These are phyloP conservation scores for Sporopachydermia quercuum DNA, from an alignment of 805 yeast species.

Conservation along the genomic window DNA sequence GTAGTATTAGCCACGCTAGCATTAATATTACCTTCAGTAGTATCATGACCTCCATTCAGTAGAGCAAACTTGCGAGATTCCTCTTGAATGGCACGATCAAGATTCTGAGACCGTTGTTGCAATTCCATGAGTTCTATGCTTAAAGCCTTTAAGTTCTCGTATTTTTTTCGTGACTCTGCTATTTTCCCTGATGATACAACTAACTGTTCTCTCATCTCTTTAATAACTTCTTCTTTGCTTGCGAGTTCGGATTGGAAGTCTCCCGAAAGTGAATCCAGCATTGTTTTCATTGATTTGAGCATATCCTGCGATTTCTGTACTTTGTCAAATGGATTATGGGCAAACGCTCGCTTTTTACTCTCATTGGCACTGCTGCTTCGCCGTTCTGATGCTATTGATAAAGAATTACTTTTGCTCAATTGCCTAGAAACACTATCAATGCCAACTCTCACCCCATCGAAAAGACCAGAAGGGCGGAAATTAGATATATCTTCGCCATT, in stretches of 20 bases:
- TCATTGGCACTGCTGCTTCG: slow-evolving; percentile 2
- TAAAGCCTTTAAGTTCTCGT: slow-evolving; percentile 36
- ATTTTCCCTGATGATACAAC: slow-evolving; percentile 41
- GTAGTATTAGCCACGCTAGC: slow-evolving; percentile 2
- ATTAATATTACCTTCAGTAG: slow-evolving; percentile 43
- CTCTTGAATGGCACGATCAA: slow-evolving; percentile 47
- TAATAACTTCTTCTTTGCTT: slow-evolving; percentile 35
- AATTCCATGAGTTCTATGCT: slow-evolving; percentile 30
- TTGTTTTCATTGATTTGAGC: slow-evolving; percentile 34
- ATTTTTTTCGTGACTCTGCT: slow-evolving; percentile 29
- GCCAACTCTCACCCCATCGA: not conserved
- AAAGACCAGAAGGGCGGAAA: not conserved
- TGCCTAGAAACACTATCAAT: not conserved
- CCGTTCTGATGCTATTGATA: too few relatives aligned
- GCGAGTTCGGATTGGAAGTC: slow-evolving; percentile 46
- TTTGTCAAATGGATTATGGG: not conserved
- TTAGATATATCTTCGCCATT: slow-evolving; percentile 6
- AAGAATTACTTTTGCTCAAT: too few relatives aligned
- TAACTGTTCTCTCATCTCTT: slow-evolving; percentile 37
- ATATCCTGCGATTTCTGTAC: slow-evolving; percentile 25
- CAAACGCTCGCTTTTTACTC: not conserved
- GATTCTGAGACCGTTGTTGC: slow-evolving; percentile 39
- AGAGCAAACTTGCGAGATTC: slow-evolving; percentile 43
- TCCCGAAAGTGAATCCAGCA: slow-evolving; percentile 35
- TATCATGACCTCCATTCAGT: slow-evolving; percentile 19